Evolutionary conservation across 768 basidiomycete species (phyloP), one percentile per base, ranked within the genome.

Genomic region (Tylopilus balloui): DNA sequence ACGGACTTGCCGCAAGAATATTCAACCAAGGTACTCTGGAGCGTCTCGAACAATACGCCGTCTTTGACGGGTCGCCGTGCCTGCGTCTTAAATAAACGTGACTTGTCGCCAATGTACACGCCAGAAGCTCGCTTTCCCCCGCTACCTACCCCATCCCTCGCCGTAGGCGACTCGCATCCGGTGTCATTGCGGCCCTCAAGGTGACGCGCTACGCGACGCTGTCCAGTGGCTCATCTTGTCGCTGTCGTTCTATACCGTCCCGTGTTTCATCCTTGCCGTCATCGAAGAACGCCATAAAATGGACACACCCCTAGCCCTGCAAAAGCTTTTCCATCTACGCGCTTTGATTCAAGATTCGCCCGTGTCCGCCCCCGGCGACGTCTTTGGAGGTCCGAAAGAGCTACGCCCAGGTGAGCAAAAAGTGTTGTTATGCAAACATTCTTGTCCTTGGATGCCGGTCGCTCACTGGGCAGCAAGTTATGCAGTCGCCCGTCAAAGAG

Each of bases 381-480:
- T n/a, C 21, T 7, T 24, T 11, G n/a, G 28, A 20, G 29, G n/a
- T n/a, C n/a, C 36, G 11, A 37, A 29, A 14, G 46, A 38, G n/a
- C 8, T 32, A 13, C 47, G 8, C 7, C 19, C 31, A 53, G 55
- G 60, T 61, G 23, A 48, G 57, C 7, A 19, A 11, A 1, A 28
- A 17, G 17, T 21, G 6, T n/a, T n/a, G n/a, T n/a, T n/a, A n/a
- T n/a, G n/a, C n/a, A n/a, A n/a, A n/a, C n/a, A n/a, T n/a, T n/a
- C n/a, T n/a, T n/a, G n/a, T n/a, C n/a, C n/a, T n/a, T n/a, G n/a
- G n/a, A n/a, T n/a, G n/a, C n/a, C 1, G 14, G 35, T 43, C 31
- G 23, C 47, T 60, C 27, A 63, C 42, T 6, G 2, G 39, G 6
- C 3, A 15, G 8, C 6, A 47, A 57, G 52, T 20, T 11, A 40